Evolutionary conservation across 2,329 filamentous ascomycete genomes (phyloP), one percentile per base, ranked within the genome.

Genomic region (Colletotrichum coccodes): DNA sequence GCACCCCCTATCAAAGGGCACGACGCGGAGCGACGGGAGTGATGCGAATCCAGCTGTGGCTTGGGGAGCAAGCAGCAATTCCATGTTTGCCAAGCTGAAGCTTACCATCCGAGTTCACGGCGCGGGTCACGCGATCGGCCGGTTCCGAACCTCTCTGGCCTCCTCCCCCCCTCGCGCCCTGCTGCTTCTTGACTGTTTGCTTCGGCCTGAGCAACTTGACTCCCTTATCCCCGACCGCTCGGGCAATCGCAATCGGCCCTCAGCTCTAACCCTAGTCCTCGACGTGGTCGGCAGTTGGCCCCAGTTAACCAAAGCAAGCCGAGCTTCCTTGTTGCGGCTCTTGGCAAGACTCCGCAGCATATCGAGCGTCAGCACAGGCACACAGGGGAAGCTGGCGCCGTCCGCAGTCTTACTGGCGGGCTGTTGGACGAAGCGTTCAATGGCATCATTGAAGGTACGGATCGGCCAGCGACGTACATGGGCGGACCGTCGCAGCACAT

Each of bases 261-360:
- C 21, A 40, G 50, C 42, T 49, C 6, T 16, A 53, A 40, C 18
- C 30, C 47, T 23, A 38, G 34, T 40, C 16, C 23, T 38, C 18
- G 42, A 30, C 32, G 32, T 38, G 6, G 34, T 16, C 28, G 28
- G 52, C 32, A 50, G 42, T 59, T 44, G 32, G 7, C 18, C 16
- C 40, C 53, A 40, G 52, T 64, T 49, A 50, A 53, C 38, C 52
- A 40, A 52, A 28, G 21, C 60, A 28, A 38, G 46, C 64, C 52
- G 52, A 46, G 65, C 47, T 50, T 38, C 60, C 54, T 30, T 34
- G 26, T 54, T 26, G 65, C 47, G 61, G 53, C 65, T 59, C 56
- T 68, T 68, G 61, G 65, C 65, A 47, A 34, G 26, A 52, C 46
- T 21, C 60, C 65, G 21, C 54, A 49, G 40, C 34, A n/a, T 36